Base-by-base conservation (phyloP, 306 rosid genomes). In the Corylus heterophylla region DNA sequence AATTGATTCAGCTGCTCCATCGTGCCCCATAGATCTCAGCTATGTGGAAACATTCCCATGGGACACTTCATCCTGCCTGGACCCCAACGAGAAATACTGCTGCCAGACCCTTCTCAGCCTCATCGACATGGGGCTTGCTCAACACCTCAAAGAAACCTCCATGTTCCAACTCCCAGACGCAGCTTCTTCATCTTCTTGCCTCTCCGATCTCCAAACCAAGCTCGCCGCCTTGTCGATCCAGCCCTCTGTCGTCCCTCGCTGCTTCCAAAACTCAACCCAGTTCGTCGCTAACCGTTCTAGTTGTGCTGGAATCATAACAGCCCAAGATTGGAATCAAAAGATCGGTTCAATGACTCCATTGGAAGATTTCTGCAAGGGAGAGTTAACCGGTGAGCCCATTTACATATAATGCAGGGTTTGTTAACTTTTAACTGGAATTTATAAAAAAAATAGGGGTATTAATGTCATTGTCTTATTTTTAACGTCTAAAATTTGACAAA, bases 1-100 rank as follows among this genome's bases (percentile, higher is more conserved):
- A 17, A 54, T 62, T 31, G 37, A 4, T 29, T 50, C 78, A 27
- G 12, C 77, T 3, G 8, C 85, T 42, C 73, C 89, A 1, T 74
- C 88, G 45, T 94, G 98, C 22, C 97, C 95, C 56, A 74, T 94
- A 1, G 94, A 94, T 81, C 88, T 94, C 50, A 85, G 82, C 88
- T 92, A 89, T 54, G 96, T 94, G 14, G 48, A 76, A 5, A 86
- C 91, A 74, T 72, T 89, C 64, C 96, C 97, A 4, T 92, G 98
- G 98, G 87, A 94, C 91, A 76, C 90, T 35, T 77, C 98, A 39
- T 9, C 76, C 2, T 94, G 98, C 77, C 78, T 10, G 13, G 68
- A 49, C 18, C 86, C 88, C 2, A 37, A 75, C 29, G 77, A 54
- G 31, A 35, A 59, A 1, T 87, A 83, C 16, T 94, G 98, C 63